Evolutionary conservation across 2,329 filamentous ascomycete species (phyloP).

Genomic region (Trichoderma sp.): DNA sequence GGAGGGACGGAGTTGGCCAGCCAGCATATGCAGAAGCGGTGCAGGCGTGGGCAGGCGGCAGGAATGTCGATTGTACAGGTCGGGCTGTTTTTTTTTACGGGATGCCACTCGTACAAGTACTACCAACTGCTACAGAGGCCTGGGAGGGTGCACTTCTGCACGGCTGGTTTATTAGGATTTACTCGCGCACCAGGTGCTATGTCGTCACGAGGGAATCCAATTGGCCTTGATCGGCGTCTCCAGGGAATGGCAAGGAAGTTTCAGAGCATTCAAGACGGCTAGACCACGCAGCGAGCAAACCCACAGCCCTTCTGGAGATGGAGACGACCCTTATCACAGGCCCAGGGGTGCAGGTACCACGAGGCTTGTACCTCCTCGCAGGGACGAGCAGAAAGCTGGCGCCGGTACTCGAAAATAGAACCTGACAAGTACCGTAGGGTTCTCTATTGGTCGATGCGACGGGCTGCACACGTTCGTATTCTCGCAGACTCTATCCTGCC

Average conservation of each 20-base stretch:
- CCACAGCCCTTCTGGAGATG: conserved; percentile 17
- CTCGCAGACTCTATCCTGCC: background rate
- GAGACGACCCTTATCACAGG: conserved; percentile 26
- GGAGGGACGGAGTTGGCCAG: conserved; percentile 2
- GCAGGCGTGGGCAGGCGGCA: conserved; percentile 21
- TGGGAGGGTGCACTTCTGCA: background rate
- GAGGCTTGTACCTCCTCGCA: background rate
- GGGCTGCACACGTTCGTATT: background rate
- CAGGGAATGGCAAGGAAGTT: conserved; percentile 31
- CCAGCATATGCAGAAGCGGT: conserved; percentile 24
- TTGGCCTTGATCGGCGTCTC: conserved; percentile 29
- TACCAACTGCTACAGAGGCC: background rate
- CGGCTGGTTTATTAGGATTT: conserved; percentile 23
- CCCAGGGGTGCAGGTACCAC: conserved; percentile 22
- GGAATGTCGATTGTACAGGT: conserved; percentile 8
- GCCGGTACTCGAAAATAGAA: background rate
- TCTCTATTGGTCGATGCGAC: background rate
- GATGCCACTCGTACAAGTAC: conserved; percentile 3
- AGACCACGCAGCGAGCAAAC: conserved; percentile 20
- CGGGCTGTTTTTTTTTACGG: background rate
- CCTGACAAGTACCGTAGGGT: background rate
- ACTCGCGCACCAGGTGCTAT: conserved; percentile 23
- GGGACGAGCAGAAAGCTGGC: background rate
- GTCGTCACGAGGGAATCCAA: conserved; percentile 29
- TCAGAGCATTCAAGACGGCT: conserved; percentile 28